phyloP scores from a whole-genome alignment of 768 basidiomycete genomes.

The Dioszegia hungarica region DNA sequence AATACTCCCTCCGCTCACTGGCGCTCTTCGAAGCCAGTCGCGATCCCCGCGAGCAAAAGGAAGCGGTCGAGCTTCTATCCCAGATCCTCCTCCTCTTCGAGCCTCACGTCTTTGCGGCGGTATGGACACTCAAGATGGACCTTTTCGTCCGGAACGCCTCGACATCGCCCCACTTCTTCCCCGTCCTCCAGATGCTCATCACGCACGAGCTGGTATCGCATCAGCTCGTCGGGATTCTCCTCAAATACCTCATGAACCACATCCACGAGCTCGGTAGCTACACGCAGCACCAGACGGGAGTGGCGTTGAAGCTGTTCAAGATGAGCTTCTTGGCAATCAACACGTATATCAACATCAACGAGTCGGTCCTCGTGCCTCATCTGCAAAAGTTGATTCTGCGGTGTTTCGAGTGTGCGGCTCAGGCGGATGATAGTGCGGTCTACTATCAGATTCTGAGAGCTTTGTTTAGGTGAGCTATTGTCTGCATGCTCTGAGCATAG shows the following conservation, averaged over 20 bases:
- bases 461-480: slow-evolving; percentile 82
- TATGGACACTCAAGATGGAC: slow-evolving; percentile 88
- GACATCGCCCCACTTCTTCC: slow-evolving; percentile 71
- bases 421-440: slow-evolving; percentile 80
- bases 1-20: slow-evolving; percentile 77
- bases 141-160: slow-evolving; percentile 79
- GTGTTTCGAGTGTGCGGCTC: slow-evolving; percentile 88
- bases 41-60: slow-evolving; percentile 59
- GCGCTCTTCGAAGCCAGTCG: slow-evolving; percentile 60
- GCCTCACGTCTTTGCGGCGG: slow-evolving; percentile 87
- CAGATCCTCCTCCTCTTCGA: slow-evolving; percentile 76
- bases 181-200: slow-evolving; percentile 79
- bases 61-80: slow-evolving; percentile 76
- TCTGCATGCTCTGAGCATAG: not conserved
- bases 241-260: slow-evolving; percentile 75
- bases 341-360: slow-evolving; percentile 67
- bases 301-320: slow-evolving; percentile 88
- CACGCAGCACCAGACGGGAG: slow-evolving; percentile 72
- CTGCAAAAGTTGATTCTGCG: slow-evolving; percentile 90
- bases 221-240: slow-evolving; percentile 79
- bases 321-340: slow-evolving; percentile 88
- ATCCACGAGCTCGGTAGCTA: slow-evolving; percentile 71
- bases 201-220: slow-evolving; percentile 67
- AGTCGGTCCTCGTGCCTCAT: slow-evolving; percentile 88
- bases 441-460: slow-evolving; percentile 89